These are phyloP conservation scores for Hyaloscypha variabilis DNA, from an alignment of 495 filamentous ascomycete genomes.

Conservation along the genomic window DNA sequence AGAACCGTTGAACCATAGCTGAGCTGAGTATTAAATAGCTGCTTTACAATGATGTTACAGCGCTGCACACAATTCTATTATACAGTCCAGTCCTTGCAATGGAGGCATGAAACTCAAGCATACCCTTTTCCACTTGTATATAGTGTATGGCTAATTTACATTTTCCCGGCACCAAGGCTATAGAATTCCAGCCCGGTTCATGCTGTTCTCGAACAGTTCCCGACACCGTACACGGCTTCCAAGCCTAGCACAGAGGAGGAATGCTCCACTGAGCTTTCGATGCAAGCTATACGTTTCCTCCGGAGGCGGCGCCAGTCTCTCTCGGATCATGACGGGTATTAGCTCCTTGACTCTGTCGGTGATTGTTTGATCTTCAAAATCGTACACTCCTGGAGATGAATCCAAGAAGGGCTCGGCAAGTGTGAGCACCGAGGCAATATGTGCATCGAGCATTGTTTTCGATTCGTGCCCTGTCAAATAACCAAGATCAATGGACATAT, in stretches of 20 bases:
- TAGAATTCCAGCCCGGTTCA: constrained; percentile 29
- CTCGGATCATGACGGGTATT: constrained; percentile 90
- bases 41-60: too few species aligned
- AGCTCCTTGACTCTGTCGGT: constrained; percentile 84
- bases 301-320: constrained; percentile 85
- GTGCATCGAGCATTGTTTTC: constrained; percentile 81
- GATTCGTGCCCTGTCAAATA: constrained; percentile 92
- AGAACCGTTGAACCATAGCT: constrained; percentile 39
- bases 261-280: constrained; percentile 93
- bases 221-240: constrained; percentile 82
- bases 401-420: constrained; percentile 88
- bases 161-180: not conserved
- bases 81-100: too few species aligned
- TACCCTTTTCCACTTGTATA: not conserved
- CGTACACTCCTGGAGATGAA: constrained; percentile 79
- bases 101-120: too few species aligned
- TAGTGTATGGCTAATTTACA: not conserved
- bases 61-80: too few species aligned
- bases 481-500: constrained; percentile 78
- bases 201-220: constrained; percentile 67
- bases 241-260: constrained; percentile 85
- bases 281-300: constrained; percentile 98
- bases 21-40: not conserved
- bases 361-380: constrained; percentile 93
- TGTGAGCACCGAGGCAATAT: constrained; percentile 78